These are phyloP conservation scores for Danielozyma ontarioensis DNA, from an alignment of 805 yeast genomes.

Conservation along the genomic window DNA sequence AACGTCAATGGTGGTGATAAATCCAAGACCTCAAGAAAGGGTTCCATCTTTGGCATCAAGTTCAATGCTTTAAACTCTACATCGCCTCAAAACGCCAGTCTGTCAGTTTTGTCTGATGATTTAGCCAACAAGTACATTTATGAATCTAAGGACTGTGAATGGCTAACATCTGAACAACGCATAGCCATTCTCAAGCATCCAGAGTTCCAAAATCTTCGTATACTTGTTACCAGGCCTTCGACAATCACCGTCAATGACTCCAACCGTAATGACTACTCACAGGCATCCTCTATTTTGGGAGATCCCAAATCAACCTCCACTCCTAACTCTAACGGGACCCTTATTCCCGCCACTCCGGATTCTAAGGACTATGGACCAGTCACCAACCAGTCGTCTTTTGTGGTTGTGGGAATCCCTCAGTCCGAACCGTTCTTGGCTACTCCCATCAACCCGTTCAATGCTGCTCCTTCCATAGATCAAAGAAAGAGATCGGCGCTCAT, in stretches of 20 bases:
- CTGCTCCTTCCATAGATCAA: slow-evolving; percentile 54
- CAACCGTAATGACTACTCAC: slow-evolving; percentile 23
- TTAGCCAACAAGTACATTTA: slow-evolving; percentile 10
- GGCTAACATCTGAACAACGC: slow-evolving; percentile 30
- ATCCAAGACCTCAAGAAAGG: slow-evolving; percentile 24
- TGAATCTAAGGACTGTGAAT: slow-evolving; percentile 28
- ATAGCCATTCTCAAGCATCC: slow-evolving; percentile 22
- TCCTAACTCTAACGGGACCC: neutral
- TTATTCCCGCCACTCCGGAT: neutral
- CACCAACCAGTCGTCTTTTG: slow-evolving; percentile 24
- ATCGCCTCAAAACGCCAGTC: neutral
- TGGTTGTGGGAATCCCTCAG: slow-evolving; percentile 36
- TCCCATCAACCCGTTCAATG: slow-evolving; percentile 36
- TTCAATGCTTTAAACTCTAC: slow-evolving; percentile 19
- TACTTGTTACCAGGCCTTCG: slow-evolving; percentile 35
- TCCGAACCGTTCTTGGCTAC: slow-evolving; percentile 30
- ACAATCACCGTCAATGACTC: slow-evolving; percentile 9
- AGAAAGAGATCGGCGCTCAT: slow-evolving; percentile 73
- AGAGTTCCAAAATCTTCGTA: slow-evolving; percentile 24
- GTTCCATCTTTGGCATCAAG: slow-evolving; percentile 36
- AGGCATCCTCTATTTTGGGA: slow-evolving; percentile 30
- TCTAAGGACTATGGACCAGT: slow-evolving; percentile 15
- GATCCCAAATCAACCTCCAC: slow-evolving; percentile 4
- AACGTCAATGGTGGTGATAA: slow-evolving; percentile 7
- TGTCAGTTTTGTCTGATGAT: no score